Percentiles rank a stretch among this genome's conserved stretches.
Evolutionary conservation across 1,284 basidiomycete genomes (phyloP).

Genomic region (Heimioporus punctisporus): DNA sequence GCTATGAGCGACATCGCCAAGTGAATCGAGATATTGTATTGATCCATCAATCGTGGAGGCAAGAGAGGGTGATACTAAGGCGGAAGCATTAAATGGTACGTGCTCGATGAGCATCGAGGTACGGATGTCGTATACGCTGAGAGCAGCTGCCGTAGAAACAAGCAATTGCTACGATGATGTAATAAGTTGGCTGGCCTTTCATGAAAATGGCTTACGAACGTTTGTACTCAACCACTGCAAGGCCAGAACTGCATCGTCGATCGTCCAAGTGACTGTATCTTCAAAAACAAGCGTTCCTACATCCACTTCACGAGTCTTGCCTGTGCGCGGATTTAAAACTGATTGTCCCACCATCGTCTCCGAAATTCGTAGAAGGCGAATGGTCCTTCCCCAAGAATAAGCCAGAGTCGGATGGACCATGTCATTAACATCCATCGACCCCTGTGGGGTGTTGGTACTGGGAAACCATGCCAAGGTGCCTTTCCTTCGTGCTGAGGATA

Average conservation of each 20-base stretch:
- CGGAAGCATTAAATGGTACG: conserved; percentile 55
- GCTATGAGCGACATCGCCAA: conserved; percentile 69
- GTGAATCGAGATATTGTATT: conserved; percentile 49
- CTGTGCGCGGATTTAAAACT: conserved; percentile 55
- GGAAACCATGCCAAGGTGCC: conserved; percentile 82
- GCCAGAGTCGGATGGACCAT: conserved; percentile 65
- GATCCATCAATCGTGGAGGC: conserved; percentile 48
- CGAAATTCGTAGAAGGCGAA: conserved; percentile 68
- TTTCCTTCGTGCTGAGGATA: conserved; percentile 50
- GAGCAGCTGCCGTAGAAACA: conserved; percentile 53
- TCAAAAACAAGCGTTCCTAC: conserved; percentile 65
- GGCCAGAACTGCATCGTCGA: conserved; percentile 60
- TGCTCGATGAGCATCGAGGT: conserved; percentile 58
- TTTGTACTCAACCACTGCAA: conserved; percentile 77
- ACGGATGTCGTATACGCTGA: conserved; percentile 76
- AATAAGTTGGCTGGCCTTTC: not conserved
- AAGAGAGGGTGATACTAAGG: conserved; percentile 57
- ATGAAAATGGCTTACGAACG: conserved; percentile 53
- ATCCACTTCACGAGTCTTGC: conserved; percentile 60
- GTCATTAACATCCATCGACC: conserved; percentile 28
- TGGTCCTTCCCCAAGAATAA: conserved; percentile 78
- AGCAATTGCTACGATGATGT: conserved; percentile 56
- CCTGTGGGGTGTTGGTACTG: conserved; percentile 39
- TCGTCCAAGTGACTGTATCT: conserved; percentile 55
- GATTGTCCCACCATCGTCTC: conserved; percentile 60